Conservation (phyloP, 306 rosid species). For the Hippophae rhamnoides region DNA sequence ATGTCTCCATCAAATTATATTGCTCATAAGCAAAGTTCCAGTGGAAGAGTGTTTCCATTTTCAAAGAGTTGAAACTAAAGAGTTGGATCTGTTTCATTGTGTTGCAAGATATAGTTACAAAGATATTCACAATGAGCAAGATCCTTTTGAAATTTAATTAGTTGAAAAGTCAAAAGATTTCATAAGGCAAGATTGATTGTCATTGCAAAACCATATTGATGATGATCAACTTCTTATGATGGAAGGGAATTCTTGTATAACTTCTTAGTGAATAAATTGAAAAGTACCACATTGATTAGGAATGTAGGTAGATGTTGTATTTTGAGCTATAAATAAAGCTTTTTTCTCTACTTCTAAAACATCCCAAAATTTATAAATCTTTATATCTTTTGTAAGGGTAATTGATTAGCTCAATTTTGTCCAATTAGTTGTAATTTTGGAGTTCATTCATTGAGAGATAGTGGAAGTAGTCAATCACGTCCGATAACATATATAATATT, state of each 20-base stretch:
- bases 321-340: too few relatives aligned
- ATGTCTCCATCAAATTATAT: conserved; percentile 49
- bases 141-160: conserved; percentile 47
- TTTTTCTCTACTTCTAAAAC: too few relatives aligned
- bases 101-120: conserved; percentile 63
- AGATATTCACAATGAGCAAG: conserved; percentile 40
- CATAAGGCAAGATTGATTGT: conserved; percentile 12
- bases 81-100: conserved; percentile 41
- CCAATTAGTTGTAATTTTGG: too few relatives aligned
- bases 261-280: too few relatives aligned
- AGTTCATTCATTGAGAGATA: too few relatives aligned
- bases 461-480: too few relatives aligned
- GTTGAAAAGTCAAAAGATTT: conserved; percentile 43
- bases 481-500: too few relatives aligned
- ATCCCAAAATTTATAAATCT: too few relatives aligned
- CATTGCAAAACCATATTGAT: not conserved
- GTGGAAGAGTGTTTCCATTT: conserved; percentile 53
- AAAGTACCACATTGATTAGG: too few relatives aligned
- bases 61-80: conserved; percentile 19
- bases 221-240: not conserved
- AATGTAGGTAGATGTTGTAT: too few relatives aligned
- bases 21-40: conserved; percentile 56
- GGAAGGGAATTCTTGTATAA: not conserved
- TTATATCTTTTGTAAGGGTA: too few relatives aligned
- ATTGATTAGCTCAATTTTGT: too few relatives aligned